phyloP scores from a whole-genome alignment of 768 basidiomycete genomes.

The Rubroboletus pulcherrimus region DNA sequence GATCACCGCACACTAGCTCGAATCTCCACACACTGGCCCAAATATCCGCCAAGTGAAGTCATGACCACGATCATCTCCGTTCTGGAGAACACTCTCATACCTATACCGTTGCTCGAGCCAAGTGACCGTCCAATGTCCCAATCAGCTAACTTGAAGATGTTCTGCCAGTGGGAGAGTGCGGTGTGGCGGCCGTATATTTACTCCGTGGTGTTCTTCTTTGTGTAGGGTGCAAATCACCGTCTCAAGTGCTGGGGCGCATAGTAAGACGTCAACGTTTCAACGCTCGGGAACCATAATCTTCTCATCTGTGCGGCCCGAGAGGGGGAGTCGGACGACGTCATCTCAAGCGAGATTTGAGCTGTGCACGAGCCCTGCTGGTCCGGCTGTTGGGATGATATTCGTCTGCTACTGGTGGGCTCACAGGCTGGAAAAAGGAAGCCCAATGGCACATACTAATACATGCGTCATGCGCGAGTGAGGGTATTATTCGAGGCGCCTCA shows the following conservation, averaged over 20 bases:
- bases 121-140: constrained; percentile 1
- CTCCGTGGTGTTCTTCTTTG: background rate
- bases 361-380: background rate
- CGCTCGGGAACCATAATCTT: background rate
- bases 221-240: background rate
- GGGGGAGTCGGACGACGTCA: background rate
- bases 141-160: background rate
- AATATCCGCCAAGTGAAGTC: constrained; percentile 1
- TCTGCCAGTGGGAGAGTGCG: background rate
- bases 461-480: background rate
- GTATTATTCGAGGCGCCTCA: background rate
- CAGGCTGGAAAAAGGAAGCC: background rate
- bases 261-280: background rate
- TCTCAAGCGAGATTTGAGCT: background rate
- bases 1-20: background rate
- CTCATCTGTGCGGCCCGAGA: too few species aligned
- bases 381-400: background rate
- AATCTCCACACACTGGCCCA: background rate
- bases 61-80: constrained; percentile 8
- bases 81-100: background rate
- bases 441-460: background rate
- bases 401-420: too few species aligned
- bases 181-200: background rate
- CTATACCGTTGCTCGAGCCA: too few species aligned
- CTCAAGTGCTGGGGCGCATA: background rate